Percentiles rank a stretch among this genome's conserved stretches.
These are phyloP conservation scores for Candida maris DNA, from an alignment of 805 yeast species.

Conservation along the genomic window DNA sequence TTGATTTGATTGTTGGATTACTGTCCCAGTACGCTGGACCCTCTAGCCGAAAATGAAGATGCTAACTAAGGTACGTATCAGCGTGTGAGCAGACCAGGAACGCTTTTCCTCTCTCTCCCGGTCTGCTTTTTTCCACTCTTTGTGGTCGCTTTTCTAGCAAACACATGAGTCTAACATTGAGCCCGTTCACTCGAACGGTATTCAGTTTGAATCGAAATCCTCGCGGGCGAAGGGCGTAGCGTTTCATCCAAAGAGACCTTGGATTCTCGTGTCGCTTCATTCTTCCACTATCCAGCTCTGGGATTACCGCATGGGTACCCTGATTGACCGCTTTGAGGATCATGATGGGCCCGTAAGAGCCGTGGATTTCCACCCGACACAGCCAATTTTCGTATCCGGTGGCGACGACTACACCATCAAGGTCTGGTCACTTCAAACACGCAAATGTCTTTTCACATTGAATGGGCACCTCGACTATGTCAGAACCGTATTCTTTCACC, in stretches of 20 bases:
- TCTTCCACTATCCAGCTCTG: slow-evolving; percentile 98
- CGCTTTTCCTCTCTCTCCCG: too few species aligned
- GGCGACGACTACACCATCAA: slow-evolving; percentile 95
- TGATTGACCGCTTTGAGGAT: slow-evolving; percentile 94
- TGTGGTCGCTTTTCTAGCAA: too few species aligned
- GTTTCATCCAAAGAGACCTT: slow-evolving; percentile 91
- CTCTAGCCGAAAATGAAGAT: slow-evolving; percentile 64
- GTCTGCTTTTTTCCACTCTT: too few species aligned
- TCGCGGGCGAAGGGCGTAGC: slow-evolving; percentile 98
- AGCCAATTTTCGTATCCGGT: slow-evolving; percentile 94
- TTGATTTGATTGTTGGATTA: background rate
- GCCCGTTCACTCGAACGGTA: background rate
- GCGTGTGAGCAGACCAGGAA: too few species aligned
- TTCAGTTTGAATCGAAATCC: slow-evolving; percentile 91
- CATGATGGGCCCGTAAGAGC: slow-evolving; percentile 98
- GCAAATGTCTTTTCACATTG: slow-evolving; percentile 88
- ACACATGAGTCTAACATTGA: background rate
- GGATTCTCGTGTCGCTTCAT: slow-evolving; percentile 92
- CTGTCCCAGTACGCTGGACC: background rate
- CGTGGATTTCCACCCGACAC: slow-evolving; percentile 95
- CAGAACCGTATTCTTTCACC: slow-evolving; percentile 91
- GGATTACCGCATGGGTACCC: slow-evolving; percentile 99
- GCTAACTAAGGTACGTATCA: slow-evolving; percentile 59
- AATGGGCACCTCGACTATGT: slow-evolving; percentile 94
- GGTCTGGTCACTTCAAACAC: slow-evolving; percentile 91